Conservation (phyloP, 495 filamentous ascomycete genomes). For the Aspergillus taichungensis region DNA sequence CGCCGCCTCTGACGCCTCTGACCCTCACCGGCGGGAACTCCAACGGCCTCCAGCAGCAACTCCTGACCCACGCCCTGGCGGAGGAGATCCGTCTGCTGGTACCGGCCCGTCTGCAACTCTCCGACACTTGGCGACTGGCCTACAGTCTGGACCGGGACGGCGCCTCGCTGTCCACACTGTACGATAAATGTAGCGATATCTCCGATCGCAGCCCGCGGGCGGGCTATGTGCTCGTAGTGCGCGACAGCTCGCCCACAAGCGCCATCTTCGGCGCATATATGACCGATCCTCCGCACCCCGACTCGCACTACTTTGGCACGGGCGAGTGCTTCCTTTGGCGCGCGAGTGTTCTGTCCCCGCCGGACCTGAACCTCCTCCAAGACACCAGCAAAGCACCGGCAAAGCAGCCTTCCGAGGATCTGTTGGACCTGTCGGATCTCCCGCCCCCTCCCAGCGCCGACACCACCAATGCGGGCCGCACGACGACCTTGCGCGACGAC, state of each 20-base stretch:
- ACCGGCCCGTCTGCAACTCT: conserved; percentile 74
- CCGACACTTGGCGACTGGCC: conserved; percentile 74
- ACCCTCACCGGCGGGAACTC: conserved; percentile 29
- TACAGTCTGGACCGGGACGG: conserved; percentile 95
- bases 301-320: conserved; percentile 84
- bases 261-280: conserved; percentile 92
- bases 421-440: conserved; percentile 32
- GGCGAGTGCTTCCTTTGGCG: conserved; percentile 99
- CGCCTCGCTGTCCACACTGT: conserved; percentile 77
- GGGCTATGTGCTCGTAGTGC: conserved; percentile 80
- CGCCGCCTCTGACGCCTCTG: conserved; percentile 49
- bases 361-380: conserved; percentile 42
- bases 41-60: conserved; percentile 30
- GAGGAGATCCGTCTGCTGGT: conserved; percentile 92
- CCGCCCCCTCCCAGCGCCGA: conserved; percentile 71
- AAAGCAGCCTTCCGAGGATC: conserved; percentile 18
- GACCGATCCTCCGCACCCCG: conserved; percentile 71
- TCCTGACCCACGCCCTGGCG: conserved; percentile 66
- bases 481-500: conserved; percentile 51
- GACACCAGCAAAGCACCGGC: conserved; percentile 14
- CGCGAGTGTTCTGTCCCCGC: conserved; percentile 50
- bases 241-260: conserved; percentile 47
- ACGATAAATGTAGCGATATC: conserved; percentile 58
- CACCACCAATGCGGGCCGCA: conserved; percentile 59
- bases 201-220: conserved; percentile 57